A percentile compares a stretch with the other conserved stretches of the same genome.
phyloP scores from a whole-genome alignment of 176 grass and related monocot genomes.

The Rhynchospora tenuis region DNA sequence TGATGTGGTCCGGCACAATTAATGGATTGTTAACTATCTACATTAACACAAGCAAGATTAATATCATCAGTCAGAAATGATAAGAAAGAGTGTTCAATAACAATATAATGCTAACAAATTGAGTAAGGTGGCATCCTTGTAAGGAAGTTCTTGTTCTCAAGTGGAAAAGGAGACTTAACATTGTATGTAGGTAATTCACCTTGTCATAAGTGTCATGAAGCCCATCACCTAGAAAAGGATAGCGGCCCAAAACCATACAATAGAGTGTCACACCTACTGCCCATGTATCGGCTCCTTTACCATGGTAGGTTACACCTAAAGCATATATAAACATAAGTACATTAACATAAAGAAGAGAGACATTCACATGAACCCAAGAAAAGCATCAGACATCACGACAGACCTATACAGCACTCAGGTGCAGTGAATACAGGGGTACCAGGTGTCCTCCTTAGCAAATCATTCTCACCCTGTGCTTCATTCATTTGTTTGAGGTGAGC shows the following conservation, averaged over 20 bases:
- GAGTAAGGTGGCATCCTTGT: background rate
- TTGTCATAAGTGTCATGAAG: conserved; percentile 80
- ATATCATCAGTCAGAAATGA: background rate
- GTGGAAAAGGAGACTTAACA: background rate
- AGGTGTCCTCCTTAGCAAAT: conserved; percentile 71
- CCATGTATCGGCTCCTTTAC: conserved; percentile 65
- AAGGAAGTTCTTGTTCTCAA: conserved; percentile 8
- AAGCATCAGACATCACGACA: background rate
- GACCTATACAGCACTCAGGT: conserved; percentile 88
- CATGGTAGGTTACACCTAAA: conserved; percentile 66
- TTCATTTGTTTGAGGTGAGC: background rate
- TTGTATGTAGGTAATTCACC: conserved; percentile 25
- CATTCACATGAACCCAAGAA: background rate
- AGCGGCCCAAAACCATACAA: conserved; percentile 69
- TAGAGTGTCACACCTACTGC: conserved; percentile 84
- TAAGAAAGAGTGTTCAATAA: background rate
- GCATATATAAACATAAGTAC: background rate
- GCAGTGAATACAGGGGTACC: conserved; percentile 92
- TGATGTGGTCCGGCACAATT: conserved; percentile 45
- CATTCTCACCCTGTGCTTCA: conserved; percentile 71
- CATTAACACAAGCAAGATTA: background rate
- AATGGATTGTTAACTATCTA: conserved; percentile 64
- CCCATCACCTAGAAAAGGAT: conserved; percentile 84
- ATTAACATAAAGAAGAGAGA: conserved; percentile 13
- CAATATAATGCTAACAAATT: no score